These are phyloP conservation scores for Tuber umbilicatum DNA, from an alignment of 495 filamentous ascomycete genomes.

Conservation along the genomic window DNA sequence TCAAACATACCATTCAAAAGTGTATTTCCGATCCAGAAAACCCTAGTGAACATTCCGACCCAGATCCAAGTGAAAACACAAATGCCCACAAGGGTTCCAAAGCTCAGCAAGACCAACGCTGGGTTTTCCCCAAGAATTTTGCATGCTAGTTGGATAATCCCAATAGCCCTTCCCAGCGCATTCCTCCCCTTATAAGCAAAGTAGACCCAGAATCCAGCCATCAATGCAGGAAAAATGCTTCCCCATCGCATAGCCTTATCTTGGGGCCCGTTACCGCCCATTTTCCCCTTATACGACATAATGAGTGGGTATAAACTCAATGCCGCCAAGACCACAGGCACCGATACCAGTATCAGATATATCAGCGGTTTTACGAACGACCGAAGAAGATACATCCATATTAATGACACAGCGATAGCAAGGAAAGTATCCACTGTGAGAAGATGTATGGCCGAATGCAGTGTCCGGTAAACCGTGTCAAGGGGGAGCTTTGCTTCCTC, in stretches of 20 bases:
- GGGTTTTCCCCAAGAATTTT: constrained; percentile 80
- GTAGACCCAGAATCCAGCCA: constrained; percentile 73
- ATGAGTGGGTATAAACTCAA: constrained; percentile 89
- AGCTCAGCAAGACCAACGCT: constrained; percentile 71
- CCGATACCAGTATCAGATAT: constrained; percentile 67
- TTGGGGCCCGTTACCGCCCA: constrained; percentile 65
- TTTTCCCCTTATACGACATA: constrained; percentile 71
- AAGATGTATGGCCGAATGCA: constrained; percentile 79
- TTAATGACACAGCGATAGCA: constrained; percentile 73
- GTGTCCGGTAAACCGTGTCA: constrained; percentile 87
- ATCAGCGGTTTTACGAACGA: constrained; percentile 78
- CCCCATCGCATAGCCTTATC: constrained; percentile 86
- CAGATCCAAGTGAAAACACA: constrained; percentile 90
- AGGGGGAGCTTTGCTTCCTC: constrained; percentile 51
- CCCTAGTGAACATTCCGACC: constrained; percentile 91
- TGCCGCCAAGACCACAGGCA: constrained; percentile 75
- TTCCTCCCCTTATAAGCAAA: constrained; percentile 71
- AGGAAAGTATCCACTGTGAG: constrained; percentile 85
- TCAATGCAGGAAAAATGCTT: constrained; percentile 65
- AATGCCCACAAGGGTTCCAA: constrained; percentile 66
- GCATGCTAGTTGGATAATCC: constrained; percentile 76
- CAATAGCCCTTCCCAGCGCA: constrained; percentile 69
- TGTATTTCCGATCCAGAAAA: constrained; percentile 67
- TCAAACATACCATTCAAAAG: constrained; percentile 25
- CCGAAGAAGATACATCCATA: constrained; percentile 84